Base-by-base conservation (phyloP, 768 basidiomycete genomes). In the Amanita fuliginea region DNA sequence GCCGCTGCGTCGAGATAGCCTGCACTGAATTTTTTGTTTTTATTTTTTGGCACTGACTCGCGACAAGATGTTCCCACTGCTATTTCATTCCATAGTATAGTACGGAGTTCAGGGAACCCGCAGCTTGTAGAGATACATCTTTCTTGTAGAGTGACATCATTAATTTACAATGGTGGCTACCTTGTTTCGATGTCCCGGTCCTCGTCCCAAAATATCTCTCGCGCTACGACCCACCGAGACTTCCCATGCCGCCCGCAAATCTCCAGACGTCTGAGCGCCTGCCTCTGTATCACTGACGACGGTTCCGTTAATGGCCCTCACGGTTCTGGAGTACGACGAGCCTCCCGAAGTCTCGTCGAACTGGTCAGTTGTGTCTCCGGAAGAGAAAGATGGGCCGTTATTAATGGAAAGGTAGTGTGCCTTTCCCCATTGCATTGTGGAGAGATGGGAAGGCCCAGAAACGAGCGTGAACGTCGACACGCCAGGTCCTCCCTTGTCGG, bases 401-500 rank as follows among this genome's bases (percentile, higher is more conserved):
- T 11, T 35, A n/a, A 26, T 21, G 5, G 35, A 35, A 21, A 18
- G 9, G 19, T 36, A 37, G 22, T 26, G 16, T 26, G 34, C 34
- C 3, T 6, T 36, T 26, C 46, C 46, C 24, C 14, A 26, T 22
- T 47, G 46, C 7, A 3, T 47, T 16, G 46, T 47, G 16, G 1
- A 9, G 11, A 47, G 35, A n/a, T 18, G 18, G 4, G 13, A 36
- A 16, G 46, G 46, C 4, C 46, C 46, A 24, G 33, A 36, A 11
- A 47, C 35, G 16, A 47, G 35, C 5, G 46, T 47, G 46, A 36
- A 47, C 16, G 46, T 47, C 24, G 46, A 47, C 14, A 47, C 35
- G 19, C 46, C 46, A 16, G 4, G 35, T 37, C 35, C 46, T 22
- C 46, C 46, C 4, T 19, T 36, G n/a, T n/a, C n/a, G 9, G 46